Evolutionary conservation across 306 rosid species (phyloP).

Genomic region (Cucumis hystrix): DNA sequence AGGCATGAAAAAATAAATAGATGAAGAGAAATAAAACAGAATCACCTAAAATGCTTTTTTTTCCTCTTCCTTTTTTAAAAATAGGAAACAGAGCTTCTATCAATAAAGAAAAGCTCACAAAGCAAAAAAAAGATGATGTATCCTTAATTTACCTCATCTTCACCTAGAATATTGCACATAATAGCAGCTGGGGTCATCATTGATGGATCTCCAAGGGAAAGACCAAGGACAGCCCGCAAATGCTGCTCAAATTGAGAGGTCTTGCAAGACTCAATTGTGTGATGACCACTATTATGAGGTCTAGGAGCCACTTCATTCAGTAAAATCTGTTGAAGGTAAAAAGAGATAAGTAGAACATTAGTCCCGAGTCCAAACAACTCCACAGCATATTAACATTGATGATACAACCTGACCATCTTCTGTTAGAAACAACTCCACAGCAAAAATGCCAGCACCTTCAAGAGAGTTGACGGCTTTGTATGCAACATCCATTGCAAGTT

Average conservation of each 20-base stretch:
- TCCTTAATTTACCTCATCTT: constrained; percentile 52
- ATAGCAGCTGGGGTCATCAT: constrained; percentile 77
- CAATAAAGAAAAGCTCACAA: neutral
- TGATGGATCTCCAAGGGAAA: constrained; percentile 94
- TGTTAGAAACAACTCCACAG: constrained; percentile 83
- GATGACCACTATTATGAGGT: constrained; percentile 98
- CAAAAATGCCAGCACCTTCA: constrained; percentile 95
- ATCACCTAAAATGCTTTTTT: neutral
- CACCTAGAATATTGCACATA: constrained; percentile 83
- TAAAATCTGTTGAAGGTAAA: constrained; percentile 49
- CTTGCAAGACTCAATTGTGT: constrained; percentile 79
- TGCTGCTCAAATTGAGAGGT: constrained; percentile 90
- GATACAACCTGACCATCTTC: constrained; percentile 54
- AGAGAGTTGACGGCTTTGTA: constrained; percentile 67
- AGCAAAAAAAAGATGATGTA: neutral
- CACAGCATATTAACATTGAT: constrained; percentile 7
- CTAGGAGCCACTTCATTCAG: constrained; percentile 93
- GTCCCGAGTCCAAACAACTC: neutral
- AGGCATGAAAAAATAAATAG: too few relatives aligned
- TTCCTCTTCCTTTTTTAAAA: neutral
- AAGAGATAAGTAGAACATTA: neutral
- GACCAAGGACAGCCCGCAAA: constrained; percentile 89
- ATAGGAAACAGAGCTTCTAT: neutral
- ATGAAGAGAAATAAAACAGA: neutral
- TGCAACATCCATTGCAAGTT: constrained; percentile 66